phyloP scores from a whole-genome alignment of 2,329 filamentous ascomycete genomes.

The Ophiostoma populinum region DNA sequence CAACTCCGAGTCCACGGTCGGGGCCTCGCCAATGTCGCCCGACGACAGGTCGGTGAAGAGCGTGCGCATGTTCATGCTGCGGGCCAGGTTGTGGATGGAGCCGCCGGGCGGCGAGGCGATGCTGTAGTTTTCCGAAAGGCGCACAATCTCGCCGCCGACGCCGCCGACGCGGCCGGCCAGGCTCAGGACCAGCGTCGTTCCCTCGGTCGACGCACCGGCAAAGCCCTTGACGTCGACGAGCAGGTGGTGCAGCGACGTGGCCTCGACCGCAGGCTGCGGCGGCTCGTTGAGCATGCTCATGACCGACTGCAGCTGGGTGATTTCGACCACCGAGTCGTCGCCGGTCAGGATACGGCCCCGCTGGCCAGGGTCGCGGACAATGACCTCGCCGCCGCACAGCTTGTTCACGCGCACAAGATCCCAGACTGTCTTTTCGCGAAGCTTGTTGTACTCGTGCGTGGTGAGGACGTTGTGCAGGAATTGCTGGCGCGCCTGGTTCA shows the following conservation, averaged over 20 bases:
- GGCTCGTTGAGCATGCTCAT: slow-evolving; percentile 86
- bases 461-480: slow-evolving; percentile 91
- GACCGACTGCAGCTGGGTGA: slow-evolving; percentile 79
- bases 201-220: slow-evolving; percentile 56
- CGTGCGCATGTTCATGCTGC: slow-evolving; percentile 57
- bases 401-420: slow-evolving; percentile 90
- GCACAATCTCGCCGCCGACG: slow-evolving; percentile 41
- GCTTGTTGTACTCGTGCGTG: slow-evolving; percentile 56
- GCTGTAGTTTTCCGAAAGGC: slow-evolving; percentile 68
- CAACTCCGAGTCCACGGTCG: slow-evolving; percentile 51
- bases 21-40: slow-evolving; percentile 48
- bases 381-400: slow-evolving; percentile 80
- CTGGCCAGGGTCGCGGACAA: slow-evolving; percentile 75
- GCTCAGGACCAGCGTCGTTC: slow-evolving; percentile 60
- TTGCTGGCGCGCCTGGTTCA: slow-evolving; percentile 75
- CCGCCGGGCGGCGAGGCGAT: slow-evolving; percentile 64
- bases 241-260: slow-evolving; percentile 60
- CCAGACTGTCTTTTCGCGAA: slow-evolving; percentile 89
- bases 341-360: slow-evolving; percentile 75
- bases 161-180: slow-evolving; percentile 57
- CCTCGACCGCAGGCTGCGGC: slow-evolving; percentile 50
- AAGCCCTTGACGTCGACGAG: slow-evolving; percentile 74
- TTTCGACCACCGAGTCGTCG: slow-evolving; percentile 81
- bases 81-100: slow-evolving; percentile 45
- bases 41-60: slow-evolving; percentile 76